These are phyloP conservation scores for Mycosphaerella arachidis DNA, from an alignment of 2,329 filamentous ascomycete genomes.

Conservation along the genomic window DNA sequence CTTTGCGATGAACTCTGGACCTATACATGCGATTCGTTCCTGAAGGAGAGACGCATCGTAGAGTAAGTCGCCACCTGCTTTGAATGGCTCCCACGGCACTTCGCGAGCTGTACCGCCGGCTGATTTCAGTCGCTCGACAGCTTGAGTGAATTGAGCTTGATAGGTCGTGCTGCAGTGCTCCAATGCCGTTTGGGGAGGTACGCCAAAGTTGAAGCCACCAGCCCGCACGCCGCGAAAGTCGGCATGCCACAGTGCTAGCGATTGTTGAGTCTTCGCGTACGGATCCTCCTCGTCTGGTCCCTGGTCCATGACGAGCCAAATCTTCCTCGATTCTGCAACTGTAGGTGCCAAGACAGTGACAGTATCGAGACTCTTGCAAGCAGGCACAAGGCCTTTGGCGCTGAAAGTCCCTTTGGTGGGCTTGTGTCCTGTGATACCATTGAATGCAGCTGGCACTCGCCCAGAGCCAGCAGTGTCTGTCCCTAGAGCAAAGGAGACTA, in stretches of 20 bases:
- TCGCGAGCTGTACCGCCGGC: conserved; percentile 42
- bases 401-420: conserved; percentile 52
- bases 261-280: conserved; percentile 46
- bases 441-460: conserved; percentile 51
- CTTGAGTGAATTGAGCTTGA: conserved; percentile 41
- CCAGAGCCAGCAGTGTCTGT: conserved; percentile 55
- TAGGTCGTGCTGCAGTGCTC: conserved; percentile 40
- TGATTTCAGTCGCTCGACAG: conserved; percentile 36
- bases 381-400: conserved; percentile 49
- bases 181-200: conserved; percentile 45
- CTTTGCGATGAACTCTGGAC: conserved; percentile 37
- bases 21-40: conserved; percentile 49
- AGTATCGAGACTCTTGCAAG: conserved; percentile 56
- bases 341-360: conserved; percentile 52
- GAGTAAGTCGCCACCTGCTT: conserved; percentile 50
- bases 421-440: conserved; percentile 49
- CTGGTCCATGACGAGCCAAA: conserved; percentile 47
- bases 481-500: conserved; percentile 54
- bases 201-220: conserved; percentile 46
- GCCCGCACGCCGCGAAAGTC: conserved; percentile 33
- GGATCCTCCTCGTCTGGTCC: conserved; percentile 48
- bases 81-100: conserved; percentile 48
- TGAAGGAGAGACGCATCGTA: conserved; percentile 57
- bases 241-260: conserved; percentile 32
- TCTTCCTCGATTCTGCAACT: conserved; percentile 45